Base-by-base conservation (phyloP, 371 early-diverging fungal species). In the Sporodiniella umbellata region DNA sequence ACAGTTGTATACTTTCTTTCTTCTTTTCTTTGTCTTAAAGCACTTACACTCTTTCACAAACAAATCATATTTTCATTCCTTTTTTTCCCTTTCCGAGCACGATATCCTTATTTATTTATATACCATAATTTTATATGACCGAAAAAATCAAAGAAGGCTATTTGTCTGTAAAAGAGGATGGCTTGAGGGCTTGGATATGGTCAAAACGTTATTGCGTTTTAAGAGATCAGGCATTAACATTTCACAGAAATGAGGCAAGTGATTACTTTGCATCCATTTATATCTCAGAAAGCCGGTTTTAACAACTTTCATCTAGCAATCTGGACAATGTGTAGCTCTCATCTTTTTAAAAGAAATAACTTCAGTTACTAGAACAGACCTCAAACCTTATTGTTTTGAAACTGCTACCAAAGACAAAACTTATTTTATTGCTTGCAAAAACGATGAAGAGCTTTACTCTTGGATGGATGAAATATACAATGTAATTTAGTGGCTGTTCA, bases 381-480 rank as follows among this genome's bases (percentile, higher is more conserved):
- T 89, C 37, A 93, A 93, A 67, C 83, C 88, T 22, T 94, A 92
- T 66, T 95, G 95, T 62, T 89, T 96, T 59, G 95, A 95, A 67
- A 80, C 96, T 33, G 83, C 81, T 33, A 92, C 94, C 35, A 90
- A 87, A 66, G 95, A 95, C 43, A 85, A 88, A 66, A 84, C 88
- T 28, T 95, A 89, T 68, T 92, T 85, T 68, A 70, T 98, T 35
- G 83, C 92, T n/a, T 93, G 93, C 69, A 89, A 87, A 69, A 90
- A 81, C 62, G 98, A 98, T 61, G 93, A 94, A 58, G 97, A 98
- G 54, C 80, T 98, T n/a, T 98, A 98, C 69, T 84, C 89, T 22
- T 96, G 97, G 98, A 90, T 95, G 85, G 97, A 96, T 66, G 92
- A 92, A 58, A 88, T 98, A 63, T 95, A 95, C 69, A 86, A 80